These are phyloP conservation scores for Deuterostichococcus epilithicus DNA, from an alignment of 139 green algal genomes.

Conservation along the genomic window DNA sequence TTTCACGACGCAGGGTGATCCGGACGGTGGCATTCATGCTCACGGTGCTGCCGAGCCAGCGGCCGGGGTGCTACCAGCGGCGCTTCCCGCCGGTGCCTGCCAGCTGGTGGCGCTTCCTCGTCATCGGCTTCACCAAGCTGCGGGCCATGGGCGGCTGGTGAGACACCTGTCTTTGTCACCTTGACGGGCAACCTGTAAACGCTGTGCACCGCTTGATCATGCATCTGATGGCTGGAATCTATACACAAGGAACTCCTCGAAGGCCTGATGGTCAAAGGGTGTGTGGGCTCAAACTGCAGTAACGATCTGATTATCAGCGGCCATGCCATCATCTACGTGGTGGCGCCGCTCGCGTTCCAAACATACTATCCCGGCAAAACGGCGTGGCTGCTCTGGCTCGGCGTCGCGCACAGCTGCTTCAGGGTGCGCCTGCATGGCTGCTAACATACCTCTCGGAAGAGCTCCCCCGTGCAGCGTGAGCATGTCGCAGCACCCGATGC, in stretches of 20 bases:
- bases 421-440: constrained; percentile 19
- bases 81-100: constrained; percentile 62
- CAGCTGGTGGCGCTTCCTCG: constrained; percentile 42
- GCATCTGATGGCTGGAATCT: neutral
- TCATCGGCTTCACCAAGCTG: constrained; percentile 49
- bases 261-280: too few relatives aligned
- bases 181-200: too few relatives aligned
- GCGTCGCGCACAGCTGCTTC: constrained; percentile 43
- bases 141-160: constrained; percentile 43
- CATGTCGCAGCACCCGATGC: too few relatives aligned
- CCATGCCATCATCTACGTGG: constrained; percentile 63
- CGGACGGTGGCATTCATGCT: constrained; percentile 69
- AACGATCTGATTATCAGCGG: constrained; percentile 76
- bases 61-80: constrained; percentile 57
- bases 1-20: constrained; percentile 34
- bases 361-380: constrained; percentile 52
- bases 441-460: neutral
- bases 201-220: neutral
- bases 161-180: neutral
- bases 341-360: constrained; percentile 52
- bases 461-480: too few relatives aligned
- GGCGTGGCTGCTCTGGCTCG: constrained; percentile 44
- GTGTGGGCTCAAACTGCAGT: constrained; percentile 38
- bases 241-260: neutral
- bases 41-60: constrained; percentile 75